These are phyloP conservation scores for Melastoma malabathricum DNA, from an alignment of 345 rosid species.

Conservation along the genomic window DNA sequence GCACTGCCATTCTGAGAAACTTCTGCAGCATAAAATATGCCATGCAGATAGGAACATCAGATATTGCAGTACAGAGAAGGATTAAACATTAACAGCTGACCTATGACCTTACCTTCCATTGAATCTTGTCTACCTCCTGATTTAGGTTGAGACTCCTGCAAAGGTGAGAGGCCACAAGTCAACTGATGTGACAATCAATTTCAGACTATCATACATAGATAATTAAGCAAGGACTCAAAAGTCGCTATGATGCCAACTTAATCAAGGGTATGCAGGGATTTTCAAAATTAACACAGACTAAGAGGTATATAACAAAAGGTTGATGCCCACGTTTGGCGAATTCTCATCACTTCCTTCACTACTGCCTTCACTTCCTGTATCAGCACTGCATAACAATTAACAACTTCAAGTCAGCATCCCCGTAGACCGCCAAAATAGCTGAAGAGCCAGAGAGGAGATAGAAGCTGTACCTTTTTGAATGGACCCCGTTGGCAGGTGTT, in stretches of 20 bases:
- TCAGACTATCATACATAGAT: too few relatives aligned
- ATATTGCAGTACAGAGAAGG: background rate
- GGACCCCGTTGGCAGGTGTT: constrained; percentile 67
- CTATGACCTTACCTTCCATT: constrained; percentile 39
- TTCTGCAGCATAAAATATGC: constrained; percentile 21
- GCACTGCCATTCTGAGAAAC: constrained; percentile 71
- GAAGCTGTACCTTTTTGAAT: constrained; percentile 60
- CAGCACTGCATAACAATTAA: constrained; percentile 39
- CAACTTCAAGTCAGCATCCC: constrained; percentile 17
- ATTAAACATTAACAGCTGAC: background rate
- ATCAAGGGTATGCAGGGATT: too few relatives aligned
- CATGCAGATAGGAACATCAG: background rate
- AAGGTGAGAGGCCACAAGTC: background rate
- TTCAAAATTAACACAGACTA: too few relatives aligned
- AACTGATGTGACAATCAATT: constrained; percentile 1
- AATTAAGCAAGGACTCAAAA: too few relatives aligned
- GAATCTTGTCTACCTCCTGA: constrained; percentile 72
- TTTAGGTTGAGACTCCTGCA: constrained; percentile 58
- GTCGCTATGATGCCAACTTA: too few relatives aligned
- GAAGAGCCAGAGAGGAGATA: too few relatives aligned
- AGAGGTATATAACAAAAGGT: too few relatives aligned
- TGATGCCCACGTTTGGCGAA: constrained; percentile 67
- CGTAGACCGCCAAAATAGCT: background rate
- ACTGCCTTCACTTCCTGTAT: constrained; percentile 86
- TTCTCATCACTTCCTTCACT: constrained; percentile 97